Evolutionary conservation across 495 filamentous ascomycete genomes (phyloP).

Genomic region (Penicillium lividum): DNA sequence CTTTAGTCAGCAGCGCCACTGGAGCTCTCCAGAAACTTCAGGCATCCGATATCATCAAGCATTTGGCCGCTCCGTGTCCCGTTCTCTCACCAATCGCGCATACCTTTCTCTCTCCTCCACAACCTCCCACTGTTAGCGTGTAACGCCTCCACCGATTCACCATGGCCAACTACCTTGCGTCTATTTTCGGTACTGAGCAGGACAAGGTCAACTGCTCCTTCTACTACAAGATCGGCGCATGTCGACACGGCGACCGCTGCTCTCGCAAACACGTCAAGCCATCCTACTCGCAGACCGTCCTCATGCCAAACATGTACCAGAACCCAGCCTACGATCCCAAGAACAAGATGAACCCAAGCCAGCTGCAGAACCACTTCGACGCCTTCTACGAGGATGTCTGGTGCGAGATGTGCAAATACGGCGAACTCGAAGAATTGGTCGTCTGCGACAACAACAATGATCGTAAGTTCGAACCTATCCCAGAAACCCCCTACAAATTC

Average conservation of each 20-base stretch:
- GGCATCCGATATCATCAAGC: conserved; percentile 29
- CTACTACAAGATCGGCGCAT: conserved; percentile 98
- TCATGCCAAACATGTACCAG: conserved; percentile 98
- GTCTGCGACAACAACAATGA: conserved; percentile 97
- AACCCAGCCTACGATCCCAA: conserved; percentile 97
- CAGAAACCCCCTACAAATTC: background rate
- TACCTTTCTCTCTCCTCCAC: background rate
- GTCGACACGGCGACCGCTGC: conserved; percentile 96
- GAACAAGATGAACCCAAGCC: conserved; percentile 89
- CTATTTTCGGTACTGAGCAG: conserved; percentile 99
- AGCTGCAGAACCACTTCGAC: conserved; percentile 98
- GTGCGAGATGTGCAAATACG: conserved; percentile 98
- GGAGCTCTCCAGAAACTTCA: conserved; percentile 50
- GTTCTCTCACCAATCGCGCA: conserved; percentile 1
- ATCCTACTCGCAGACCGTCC: conserved; percentile 94
- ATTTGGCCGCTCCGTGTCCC: conserved; percentile 5
- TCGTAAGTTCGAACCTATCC: conserved; percentile 54
- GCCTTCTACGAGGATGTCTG: conserved; percentile 99
- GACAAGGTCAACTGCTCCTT: conserved; percentile 89
- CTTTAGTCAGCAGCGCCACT: conserved; percentile 37
- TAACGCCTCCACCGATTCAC: conserved; percentile 15
- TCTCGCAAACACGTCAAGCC: conserved; percentile 98
- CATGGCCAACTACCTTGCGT: conserved; percentile 97
- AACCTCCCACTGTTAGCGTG: background rate
- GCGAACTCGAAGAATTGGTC: conserved; percentile 85